Conservation (phyloP, 1,284 basidiomycete genomes). For the Malassezia restricta region DNA sequence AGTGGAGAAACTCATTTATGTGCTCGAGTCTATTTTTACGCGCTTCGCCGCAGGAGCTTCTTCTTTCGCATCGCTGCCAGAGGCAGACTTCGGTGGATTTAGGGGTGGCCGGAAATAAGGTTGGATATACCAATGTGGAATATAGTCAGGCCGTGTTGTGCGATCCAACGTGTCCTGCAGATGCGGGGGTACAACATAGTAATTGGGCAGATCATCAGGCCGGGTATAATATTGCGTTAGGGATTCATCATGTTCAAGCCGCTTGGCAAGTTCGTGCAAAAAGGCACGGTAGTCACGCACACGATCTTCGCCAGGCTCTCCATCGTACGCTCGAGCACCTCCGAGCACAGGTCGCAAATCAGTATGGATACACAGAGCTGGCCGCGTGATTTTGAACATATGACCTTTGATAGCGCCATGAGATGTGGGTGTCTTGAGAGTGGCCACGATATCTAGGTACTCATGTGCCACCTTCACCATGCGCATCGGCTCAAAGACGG, state of each 20-base stretch:
- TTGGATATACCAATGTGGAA: constrained; percentile 75
- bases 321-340: constrained; percentile 43
- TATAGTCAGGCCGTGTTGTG: constrained; percentile 48
- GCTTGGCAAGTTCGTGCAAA: constrained; percentile 56
- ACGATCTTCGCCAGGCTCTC: constrained; percentile 52
- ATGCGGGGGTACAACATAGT: constrained; percentile 15
- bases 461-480: constrained; percentile 63
- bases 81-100: constrained; percentile 12
- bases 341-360: constrained; percentile 66
- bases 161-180: constrained; percentile 47
- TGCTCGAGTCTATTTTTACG: neutral
- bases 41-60: neutral
- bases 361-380: constrained; percentile 58
- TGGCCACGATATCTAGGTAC: constrained; percentile 69
- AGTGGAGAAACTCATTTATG: neutral
- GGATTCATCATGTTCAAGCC: constrained; percentile 51
- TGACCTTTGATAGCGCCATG: constrained; percentile 76
- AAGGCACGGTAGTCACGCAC: constrained; percentile 54
- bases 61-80: neutral
- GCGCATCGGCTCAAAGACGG: constrained; percentile 28
- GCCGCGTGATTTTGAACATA: constrained; percentile 78
- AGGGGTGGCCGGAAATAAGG: constrained; percentile 61
- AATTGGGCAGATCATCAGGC: constrained; percentile 15
- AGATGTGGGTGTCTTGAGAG: constrained; percentile 61
- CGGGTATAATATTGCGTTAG: constrained; percentile 9